Evolutionary conservation across 768 basidiomycete genomes (phyloP).

Genomic region (Fomitopsis pulvina): DNA sequence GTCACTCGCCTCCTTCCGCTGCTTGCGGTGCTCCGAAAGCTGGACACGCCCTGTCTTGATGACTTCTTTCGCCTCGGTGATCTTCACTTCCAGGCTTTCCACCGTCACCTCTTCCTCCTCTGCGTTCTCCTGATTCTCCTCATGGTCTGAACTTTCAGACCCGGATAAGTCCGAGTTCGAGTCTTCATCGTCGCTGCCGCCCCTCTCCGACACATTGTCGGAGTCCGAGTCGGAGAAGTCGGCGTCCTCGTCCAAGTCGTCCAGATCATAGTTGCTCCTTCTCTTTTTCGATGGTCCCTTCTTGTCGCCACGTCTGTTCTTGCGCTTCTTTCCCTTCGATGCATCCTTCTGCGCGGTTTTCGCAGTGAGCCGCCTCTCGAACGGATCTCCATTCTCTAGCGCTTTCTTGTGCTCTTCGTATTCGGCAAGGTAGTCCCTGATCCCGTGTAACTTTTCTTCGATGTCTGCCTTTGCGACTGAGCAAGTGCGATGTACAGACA

Average conservation of each 20-base stretch:
- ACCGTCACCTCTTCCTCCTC: conserved; percentile 36
- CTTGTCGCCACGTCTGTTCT: conserved; percentile 35
- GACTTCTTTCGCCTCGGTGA: conserved; percentile 32
- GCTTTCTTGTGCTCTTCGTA: conserved; percentile 41
- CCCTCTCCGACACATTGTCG: conserved; percentile 14
- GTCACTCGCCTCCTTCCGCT: conserved; percentile 36
- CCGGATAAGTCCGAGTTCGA: conserved; percentile 7
- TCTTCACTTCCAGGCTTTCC: conserved; percentile 39
- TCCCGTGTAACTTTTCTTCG: conserved; percentile 31
- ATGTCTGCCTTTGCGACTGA: conserved; percentile 26
- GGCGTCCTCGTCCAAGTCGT: conserved; percentile 25
- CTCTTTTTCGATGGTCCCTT: conserved; percentile 39
- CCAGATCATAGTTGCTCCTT: conserved; percentile 20
- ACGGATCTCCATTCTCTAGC: conserved; percentile 37
- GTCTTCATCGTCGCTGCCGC: conserved; percentile 17
- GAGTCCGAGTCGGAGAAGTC: conserved; percentile 16
- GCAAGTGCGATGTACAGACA: background rate
- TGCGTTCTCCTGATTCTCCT: conserved; percentile 14
- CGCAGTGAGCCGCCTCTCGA: conserved; percentile 36
- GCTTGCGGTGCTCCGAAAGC: conserved; percentile 31
- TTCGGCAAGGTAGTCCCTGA: conserved; percentile 32
- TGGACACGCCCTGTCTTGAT: conserved; percentile 35
- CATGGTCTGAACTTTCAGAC: conserved; percentile 7
- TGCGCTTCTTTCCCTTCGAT: conserved; percentile 41
- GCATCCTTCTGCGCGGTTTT: conserved; percentile 12